Evolutionary conservation across 2,329 filamentous ascomycete genomes (phyloP).

Genomic region (Microdochium nivale): DNA sequence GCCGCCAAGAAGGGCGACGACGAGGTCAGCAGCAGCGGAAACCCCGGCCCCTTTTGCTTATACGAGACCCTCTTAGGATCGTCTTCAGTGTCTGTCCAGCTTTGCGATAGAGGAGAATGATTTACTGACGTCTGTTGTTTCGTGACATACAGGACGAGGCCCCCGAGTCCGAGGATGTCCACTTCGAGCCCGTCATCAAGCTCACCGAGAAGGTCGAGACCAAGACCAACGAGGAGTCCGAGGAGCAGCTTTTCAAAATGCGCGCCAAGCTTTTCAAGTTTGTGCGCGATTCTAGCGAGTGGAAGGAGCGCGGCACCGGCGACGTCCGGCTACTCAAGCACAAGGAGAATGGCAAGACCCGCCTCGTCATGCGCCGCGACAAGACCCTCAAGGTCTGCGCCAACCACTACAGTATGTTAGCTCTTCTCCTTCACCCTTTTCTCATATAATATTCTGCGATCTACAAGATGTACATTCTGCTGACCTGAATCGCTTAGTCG

Average conservation of each 20-base stretch:
- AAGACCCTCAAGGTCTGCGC: conserved; percentile 99
- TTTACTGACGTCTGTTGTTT: background rate
- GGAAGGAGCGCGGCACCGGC: conserved; percentile 98
- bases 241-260: conserved; percentile 99
- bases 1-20: conserved; percentile 44
- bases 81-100: no score
- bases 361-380: conserved; percentile 96
- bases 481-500: conserved; percentile 47
- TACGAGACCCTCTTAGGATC: no score
- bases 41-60: no score
- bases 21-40: conserved; percentile 48
- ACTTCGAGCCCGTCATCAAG: conserved; percentile 95
- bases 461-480: background rate
- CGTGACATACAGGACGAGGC: conserved; percentile 44
- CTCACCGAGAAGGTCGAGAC: conserved; percentile 94
- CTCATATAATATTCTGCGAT: no score
- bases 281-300: conserved; percentile 82
- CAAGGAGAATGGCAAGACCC: conserved; percentile 96
- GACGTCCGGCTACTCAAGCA: conserved; percentile 96
- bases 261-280: conserved; percentile 99
- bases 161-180: conserved; percentile 83
- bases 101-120: background rate
- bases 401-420: conserved; percentile 89
- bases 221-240: conserved; percentile 96
- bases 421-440: background rate